Conservation (phyloP, 1,284 basidiomycete species). For the Ustilago trichophora region DNA sequence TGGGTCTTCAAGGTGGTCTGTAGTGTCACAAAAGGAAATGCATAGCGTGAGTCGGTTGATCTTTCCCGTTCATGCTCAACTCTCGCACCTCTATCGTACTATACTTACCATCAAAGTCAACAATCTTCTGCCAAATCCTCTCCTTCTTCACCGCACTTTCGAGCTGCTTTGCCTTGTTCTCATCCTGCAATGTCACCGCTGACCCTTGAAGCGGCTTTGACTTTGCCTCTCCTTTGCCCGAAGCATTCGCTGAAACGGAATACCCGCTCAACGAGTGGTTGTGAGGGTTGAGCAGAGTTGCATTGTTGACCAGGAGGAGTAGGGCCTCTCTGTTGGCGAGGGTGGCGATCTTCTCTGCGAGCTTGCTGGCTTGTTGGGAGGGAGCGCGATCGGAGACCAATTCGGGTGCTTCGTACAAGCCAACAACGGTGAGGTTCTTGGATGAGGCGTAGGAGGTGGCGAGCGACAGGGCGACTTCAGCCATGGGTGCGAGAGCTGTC, state of each 20-base stretch:
- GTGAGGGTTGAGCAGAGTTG: constrained; percentile 11
- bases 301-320: constrained; percentile 36
- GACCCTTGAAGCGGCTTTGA: constrained; percentile 12
- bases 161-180: constrained; percentile 10
- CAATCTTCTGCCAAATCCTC: constrained; percentile 20
- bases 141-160: constrained; percentile 19
- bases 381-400: constrained; percentile 17
- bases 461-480: constrained; percentile 35
- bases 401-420: constrained; percentile 45
- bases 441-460: constrained; percentile 24
- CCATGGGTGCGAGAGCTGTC: constrained; percentile 38
- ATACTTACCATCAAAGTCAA: constrained; percentile 46
- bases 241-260: constrained; percentile 1
- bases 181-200: constrained; percentile 12
- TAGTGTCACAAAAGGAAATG: neutral
- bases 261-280: constrained; percentile 16
- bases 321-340: constrained; percentile 17
- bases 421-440: constrained; percentile 16
- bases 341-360: constrained; percentile 33
- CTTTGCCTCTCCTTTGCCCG: constrained; percentile 10
- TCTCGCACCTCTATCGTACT: too few relatives aligned
- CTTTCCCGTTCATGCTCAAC: too few relatives aligned
- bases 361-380: constrained; percentile 23
- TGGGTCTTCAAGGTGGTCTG: constrained; percentile 46
- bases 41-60: too few relatives aligned